Base-by-base conservation (phyloP, 495 filamentous ascomycete genomes). In the Lindgomyces ingoldianus region DNA sequence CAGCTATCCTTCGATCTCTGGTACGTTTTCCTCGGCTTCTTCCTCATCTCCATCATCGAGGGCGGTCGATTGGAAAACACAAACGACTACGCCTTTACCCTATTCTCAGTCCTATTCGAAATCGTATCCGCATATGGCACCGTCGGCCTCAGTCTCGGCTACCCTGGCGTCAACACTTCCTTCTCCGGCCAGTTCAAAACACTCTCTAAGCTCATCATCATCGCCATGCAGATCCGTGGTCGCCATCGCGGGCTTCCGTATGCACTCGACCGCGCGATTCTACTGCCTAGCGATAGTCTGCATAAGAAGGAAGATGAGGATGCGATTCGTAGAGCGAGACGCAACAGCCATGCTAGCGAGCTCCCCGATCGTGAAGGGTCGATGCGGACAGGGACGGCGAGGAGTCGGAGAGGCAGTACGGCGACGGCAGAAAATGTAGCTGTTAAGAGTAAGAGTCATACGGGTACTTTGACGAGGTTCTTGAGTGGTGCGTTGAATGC, bases 1-100 rank as follows among this genome's bases (percentile, higher is more conserved):
- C 93, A 98, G 74, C 83, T 98, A 12, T 91, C 89, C 59, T 97
- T 96, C 75, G 93, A 98, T 75, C 72, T 98, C 70, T 96, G 93
- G 91, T 97, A 89, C 73, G 89, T 98, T 33, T 94, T 93, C 67
- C 74, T 96, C 16, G 93, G 91, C 0, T 80, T 90, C 45, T 98
- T 98, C 76, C 82, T 96, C 69, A 90, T 98, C 69, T 79, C 87
- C 54, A 93, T 97, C 63, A 82, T 87, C 18, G 93, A 98, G 77
- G 91, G 91, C 12, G 59, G 66, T 1, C 81, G 82, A 3, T 74
- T 94, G 16, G 77, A 86, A 73, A 76, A 79, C 60, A 73, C 70
- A 25, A 78, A 78, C 49, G 80, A 87, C 58, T 82, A 81, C 63
- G 70, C 80, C 3, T 95, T 96, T 74, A 87, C 88, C 53, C 78